Base-by-base conservation (phyloP, 495 filamentous ascomycete genomes). In the Copromyces sp. region DNA sequence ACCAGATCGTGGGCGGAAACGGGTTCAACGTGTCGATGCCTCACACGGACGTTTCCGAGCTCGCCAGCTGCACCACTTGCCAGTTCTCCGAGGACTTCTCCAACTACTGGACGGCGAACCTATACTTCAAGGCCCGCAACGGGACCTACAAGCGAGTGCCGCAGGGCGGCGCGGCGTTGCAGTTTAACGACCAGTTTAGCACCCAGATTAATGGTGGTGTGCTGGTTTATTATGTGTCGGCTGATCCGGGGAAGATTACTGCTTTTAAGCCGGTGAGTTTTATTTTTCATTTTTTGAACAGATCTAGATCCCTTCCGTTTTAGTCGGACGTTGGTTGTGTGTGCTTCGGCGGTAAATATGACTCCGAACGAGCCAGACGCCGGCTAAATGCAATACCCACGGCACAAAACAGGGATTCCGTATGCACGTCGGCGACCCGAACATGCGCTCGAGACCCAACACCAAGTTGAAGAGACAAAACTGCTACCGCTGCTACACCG, bases 191-290 rank as follows among this genome's bases (percentile, higher is more conserved):
- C 74, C 75, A 79, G 39, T 86, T 84, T 74, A 82, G 80, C 74
- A 86, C 83, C 42, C 82, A 86, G 74, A 86, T 79, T 8, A 73
- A 78, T 17, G 86, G 85, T 39, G 86, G 86, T 42, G 80, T 86
- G 68, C 80, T 86, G 3, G 83, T 87, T 11, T 87, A 87, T 81
- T 87, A 87, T 76, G 84, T 86, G 75, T 84, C 84, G 45, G 83
- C 84, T 11, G 81, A 85, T 72, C 82, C 83, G n/a, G 84, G 83
- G 69, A 81, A 81, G 70, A 82, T 86, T 73, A 87, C 85, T 0
- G 86, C 86, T 45, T 87, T 87, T 79, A 84, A 85, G 80, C 83
- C 83, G 5, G 82, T 84, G 68, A 45, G 82, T 81, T 68, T 11
- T 39, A 35, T 29, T 39, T 24, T 24, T 24, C 24, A 39, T 29